Evolutionary conservation across 2,329 filamentous ascomycete genomes (phyloP).

Genomic region (Aureobasidium sp.): DNA sequence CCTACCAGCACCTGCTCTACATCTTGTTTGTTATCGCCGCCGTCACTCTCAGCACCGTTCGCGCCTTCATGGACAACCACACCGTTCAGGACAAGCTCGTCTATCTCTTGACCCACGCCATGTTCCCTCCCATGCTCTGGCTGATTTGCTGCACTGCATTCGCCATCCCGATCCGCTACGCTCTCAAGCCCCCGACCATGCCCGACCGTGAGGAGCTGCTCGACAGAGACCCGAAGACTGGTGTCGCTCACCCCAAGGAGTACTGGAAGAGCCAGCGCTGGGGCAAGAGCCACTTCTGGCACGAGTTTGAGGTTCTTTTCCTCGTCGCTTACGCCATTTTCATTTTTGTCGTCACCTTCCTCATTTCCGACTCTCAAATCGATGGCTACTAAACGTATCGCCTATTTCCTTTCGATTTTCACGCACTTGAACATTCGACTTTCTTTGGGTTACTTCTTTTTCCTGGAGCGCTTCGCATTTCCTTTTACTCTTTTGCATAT

Average conservation of each 20-base stretch:
- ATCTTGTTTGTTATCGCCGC: constrained; percentile 48
- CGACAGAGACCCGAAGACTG: constrained; percentile 48
- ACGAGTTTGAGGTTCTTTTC: constrained; percentile 17
- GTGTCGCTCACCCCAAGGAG: constrained; percentile 43
- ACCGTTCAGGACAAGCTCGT: constrained; percentile 39
- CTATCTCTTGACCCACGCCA: constrained; percentile 52
- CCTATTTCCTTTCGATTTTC: not conserved
- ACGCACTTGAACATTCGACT: not conserved
- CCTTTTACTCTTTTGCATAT: not conserved
- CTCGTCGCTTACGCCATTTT: constrained; percentile 16
- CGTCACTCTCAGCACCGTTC: constrained; percentile 46
- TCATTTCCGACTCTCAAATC: constrained; percentile 3
- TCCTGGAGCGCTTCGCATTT: constrained; percentile 11
- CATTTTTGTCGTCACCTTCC: constrained; percentile 16
- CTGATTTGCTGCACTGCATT: constrained; percentile 26
- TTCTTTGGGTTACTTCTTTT: constrained; percentile 6
- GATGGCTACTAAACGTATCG: constrained; percentile 3
- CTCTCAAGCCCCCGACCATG: constrained; percentile 53
- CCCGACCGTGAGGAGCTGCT: constrained; percentile 53
- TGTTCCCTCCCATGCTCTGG: constrained; percentile 56
- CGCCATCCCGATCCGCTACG: constrained; percentile 48
- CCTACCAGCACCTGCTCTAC: constrained; percentile 48
- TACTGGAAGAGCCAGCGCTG: constrained; percentile 17
- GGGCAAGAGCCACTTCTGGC: constrained; percentile 18
- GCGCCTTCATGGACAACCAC: constrained; percentile 40